Percentiles rank a stretch among this genome's conserved stretches.
Conservation (phyloP, 1,284 basidiomycete species). For the Trichosporon asahii region DNA sequence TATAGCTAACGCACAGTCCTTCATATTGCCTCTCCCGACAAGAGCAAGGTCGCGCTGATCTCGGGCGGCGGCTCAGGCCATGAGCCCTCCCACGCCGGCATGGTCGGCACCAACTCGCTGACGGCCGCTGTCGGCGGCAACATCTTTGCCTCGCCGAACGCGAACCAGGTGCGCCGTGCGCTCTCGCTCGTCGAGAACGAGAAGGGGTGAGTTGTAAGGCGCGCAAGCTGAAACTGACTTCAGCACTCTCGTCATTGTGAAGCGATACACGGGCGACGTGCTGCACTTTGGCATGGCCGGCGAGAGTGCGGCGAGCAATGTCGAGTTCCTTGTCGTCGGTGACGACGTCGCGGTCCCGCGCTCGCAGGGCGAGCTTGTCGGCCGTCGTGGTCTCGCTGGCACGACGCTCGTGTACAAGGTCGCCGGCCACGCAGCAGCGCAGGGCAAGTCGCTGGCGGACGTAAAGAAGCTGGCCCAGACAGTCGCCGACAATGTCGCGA, state of each 20-base stretch:
- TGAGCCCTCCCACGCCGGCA: conserved; percentile 78
- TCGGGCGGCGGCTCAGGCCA: conserved; percentile 90
- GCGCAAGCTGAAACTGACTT: not conserved
- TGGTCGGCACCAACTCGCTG: conserved; percentile 73
- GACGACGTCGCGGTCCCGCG: conserved; percentile 87
- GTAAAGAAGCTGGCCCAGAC: conserved; percentile 69
- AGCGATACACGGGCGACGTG: conserved; percentile 79
- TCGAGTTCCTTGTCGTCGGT: conserved; percentile 80
- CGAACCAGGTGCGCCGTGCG: conserved; percentile 72
- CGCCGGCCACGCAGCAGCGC: conserved; percentile 73
- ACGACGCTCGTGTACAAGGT: conserved; percentile 90
- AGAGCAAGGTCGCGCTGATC: conserved; percentile 71
- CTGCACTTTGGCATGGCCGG: conserved; percentile 90
- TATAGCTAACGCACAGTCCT: conserved; percentile 47
- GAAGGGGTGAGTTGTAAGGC: conserved; percentile 60
- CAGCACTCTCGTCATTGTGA: conserved; percentile 78
- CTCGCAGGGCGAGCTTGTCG: conserved; percentile 51
- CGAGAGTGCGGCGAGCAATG: conserved; percentile 68
- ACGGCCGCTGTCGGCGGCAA: conserved; percentile 81
- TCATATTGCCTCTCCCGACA: conserved; percentile 59
- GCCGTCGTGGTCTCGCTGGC: conserved; percentile 70
- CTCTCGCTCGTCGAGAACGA: conserved; percentile 74
- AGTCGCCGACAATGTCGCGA: conserved; percentile 63
- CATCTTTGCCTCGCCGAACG: conserved; percentile 82
- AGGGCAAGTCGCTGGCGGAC: conserved; percentile 68